These are phyloP conservation scores for Hyaloscypha bicolor DNA, from an alignment of 495 filamentous ascomycete species.

Conservation along the genomic window DNA sequence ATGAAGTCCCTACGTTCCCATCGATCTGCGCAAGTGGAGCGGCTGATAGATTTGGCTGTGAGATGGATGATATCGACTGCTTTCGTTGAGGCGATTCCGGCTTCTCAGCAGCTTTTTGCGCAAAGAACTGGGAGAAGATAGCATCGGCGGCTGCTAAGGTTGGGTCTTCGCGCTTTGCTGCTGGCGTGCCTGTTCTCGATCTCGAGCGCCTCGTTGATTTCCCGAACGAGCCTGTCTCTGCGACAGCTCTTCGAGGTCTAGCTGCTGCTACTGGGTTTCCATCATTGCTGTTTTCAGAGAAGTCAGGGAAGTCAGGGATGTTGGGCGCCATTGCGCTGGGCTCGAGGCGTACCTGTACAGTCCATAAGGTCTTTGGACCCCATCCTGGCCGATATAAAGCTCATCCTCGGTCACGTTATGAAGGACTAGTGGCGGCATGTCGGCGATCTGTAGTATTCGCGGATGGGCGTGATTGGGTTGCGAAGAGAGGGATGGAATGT, in stretches of 20 bases:
- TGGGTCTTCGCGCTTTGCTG: conserved; percentile 54
- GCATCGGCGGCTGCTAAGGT: conserved; percentile 55
- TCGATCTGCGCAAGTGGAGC: conserved; percentile 19
- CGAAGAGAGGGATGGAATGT: not conserved
- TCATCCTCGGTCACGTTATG: conserved; percentile 63
- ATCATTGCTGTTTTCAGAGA: conserved; percentile 37
- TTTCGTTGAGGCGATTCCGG: conserved; percentile 27
- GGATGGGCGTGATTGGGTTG: conserved; percentile 1
- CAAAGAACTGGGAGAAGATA: conserved; percentile 36
- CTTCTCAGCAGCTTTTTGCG: conserved; percentile 21
- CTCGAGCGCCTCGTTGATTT: conserved; percentile 56
- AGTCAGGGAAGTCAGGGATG: conserved; percentile 28
- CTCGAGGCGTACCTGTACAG: conserved; percentile 52
- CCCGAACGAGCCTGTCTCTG: conserved; percentile 58
- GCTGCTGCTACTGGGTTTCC: conserved; percentile 26
- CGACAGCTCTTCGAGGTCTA: conserved; percentile 43
- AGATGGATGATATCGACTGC: conserved; percentile 26
- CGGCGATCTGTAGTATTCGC: conserved; percentile 3
- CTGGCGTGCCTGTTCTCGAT: conserved; percentile 52
- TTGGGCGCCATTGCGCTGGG: conserved; percentile 11
- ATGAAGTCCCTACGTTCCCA: conserved; percentile 35
- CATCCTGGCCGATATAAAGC: conserved; percentile 58
- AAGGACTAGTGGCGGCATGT: conserved; percentile 57
- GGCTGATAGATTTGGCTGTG: conserved; percentile 22
- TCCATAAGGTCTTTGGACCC: conserved; percentile 55